Percentiles rank a stretch among this genome's conserved stretches.
phyloP scores from a whole-genome alignment of 2,329 filamentous ascomycete species.

The Cladophialophora carrionii region DNA sequence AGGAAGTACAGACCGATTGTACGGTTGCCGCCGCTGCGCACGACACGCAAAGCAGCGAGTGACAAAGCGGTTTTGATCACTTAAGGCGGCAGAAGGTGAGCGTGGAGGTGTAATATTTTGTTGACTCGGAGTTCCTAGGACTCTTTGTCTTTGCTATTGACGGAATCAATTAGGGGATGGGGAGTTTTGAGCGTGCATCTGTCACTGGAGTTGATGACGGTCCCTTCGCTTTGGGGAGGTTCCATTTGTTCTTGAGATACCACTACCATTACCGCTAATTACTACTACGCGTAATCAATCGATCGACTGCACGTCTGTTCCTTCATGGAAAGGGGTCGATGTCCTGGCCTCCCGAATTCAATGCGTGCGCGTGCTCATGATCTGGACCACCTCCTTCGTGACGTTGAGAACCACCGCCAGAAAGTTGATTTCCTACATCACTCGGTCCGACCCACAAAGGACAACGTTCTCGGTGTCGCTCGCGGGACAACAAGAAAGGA shows the following conservation, averaged over 20 bases:
- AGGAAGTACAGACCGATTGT: background rate
- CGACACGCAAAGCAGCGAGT: background rate
- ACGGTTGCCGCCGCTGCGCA: background rate
- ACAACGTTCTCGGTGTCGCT: too few relatives aligned
- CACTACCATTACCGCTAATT: background rate
- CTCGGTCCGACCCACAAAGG: background rate
- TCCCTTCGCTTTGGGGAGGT: constrained; percentile 1
- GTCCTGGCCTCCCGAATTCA: background rate
- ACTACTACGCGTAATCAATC: background rate
- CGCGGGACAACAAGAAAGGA: background rate
- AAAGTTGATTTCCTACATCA: background rate
- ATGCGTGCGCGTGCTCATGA: too few relatives aligned
- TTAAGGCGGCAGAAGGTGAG: too few relatives aligned
- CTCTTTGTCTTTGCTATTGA: background rate
- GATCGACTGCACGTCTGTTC: background rate
- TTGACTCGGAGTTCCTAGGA: background rate
- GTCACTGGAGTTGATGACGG: background rate
- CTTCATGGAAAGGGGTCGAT: background rate
- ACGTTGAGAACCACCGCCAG: too few relatives aligned
- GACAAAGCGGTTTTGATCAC: background rate
- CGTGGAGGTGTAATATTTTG: background rate
- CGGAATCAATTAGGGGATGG: background rate
- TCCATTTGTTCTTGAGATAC: constrained; percentile 5
- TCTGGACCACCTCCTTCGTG: too few relatives aligned
- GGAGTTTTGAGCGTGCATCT: background rate